phyloP scores from a whole-genome alignment of 495 filamentous ascomycete genomes.

The Lichenothelia convexa region DNA sequence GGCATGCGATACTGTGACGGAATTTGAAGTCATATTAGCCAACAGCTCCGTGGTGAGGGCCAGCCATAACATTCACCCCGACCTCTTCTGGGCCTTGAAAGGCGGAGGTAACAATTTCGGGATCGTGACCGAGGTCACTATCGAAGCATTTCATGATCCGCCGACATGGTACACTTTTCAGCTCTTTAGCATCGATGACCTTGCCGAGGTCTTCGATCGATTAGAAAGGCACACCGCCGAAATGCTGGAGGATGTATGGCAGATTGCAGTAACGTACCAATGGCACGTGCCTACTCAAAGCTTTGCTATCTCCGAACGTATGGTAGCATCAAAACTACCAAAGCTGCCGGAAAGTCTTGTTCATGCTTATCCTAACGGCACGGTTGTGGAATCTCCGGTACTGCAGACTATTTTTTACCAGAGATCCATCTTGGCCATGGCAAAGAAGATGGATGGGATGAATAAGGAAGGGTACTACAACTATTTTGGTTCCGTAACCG shows the following conservation, averaged over 20 bases:
- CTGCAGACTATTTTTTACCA: too few species aligned
- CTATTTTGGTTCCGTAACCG: too few species aligned
- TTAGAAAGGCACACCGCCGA: background rate
- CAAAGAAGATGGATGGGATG: too few species aligned
- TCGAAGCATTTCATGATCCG: background rate
- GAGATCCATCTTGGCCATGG: too few species aligned
- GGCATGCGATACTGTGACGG: slow-evolving; percentile 19
- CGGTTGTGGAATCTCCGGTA: too few species aligned
- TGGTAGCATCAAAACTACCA: too few species aligned
- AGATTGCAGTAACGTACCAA: background rate
- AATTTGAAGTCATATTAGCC: slow-evolving; percentile 22
- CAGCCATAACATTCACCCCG: slow-evolving; percentile 12
- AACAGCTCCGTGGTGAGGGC: slow-evolving; percentile 18
- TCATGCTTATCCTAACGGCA: too few species aligned
- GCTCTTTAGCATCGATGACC: background rate
- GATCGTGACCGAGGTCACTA: slow-evolving; percentile 20
- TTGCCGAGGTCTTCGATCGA: background rate
- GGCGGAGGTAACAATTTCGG: slow-evolving; percentile 26
- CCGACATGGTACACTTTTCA: background rate
- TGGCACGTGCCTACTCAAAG: background rate
- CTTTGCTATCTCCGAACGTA: background rate
- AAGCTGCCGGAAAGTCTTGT: too few species aligned
- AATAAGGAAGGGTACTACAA: too few species aligned
- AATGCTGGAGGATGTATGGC: background rate
- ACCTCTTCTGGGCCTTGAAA: slow-evolving; percentile 21